Conservation (phyloP, 2,329 filamentous ascomycete genomes). For the Tolypocladium capitatum region DNA sequence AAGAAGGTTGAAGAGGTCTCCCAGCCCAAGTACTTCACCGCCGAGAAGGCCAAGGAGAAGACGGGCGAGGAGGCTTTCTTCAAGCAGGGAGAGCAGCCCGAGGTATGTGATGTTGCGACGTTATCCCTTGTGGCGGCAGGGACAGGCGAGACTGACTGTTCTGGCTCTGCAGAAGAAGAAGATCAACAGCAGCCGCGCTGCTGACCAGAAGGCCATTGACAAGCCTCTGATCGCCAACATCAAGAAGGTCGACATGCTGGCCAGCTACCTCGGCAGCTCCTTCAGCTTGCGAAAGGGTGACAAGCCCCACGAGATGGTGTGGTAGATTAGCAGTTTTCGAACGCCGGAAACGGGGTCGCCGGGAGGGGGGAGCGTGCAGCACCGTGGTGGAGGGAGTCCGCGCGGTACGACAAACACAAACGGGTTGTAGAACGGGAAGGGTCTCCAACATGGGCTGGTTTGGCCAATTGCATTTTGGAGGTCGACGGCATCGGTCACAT, state of each 20-base stretch:
- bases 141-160: constrained; percentile 10
- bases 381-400: constrained; percentile 2
- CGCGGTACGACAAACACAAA: constrained; percentile 5
- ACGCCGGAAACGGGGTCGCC: not conserved
- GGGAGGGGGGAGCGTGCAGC: constrained; percentile 1
- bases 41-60: constrained; percentile 92
- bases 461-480: constrained; percentile 54
- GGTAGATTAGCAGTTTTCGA: constrained; percentile 46
- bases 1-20: constrained; percentile 76
- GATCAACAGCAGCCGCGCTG: constrained; percentile 78
- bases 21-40: constrained; percentile 83
- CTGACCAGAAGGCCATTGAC: constrained; percentile 97
- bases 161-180: constrained; percentile 72
- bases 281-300: constrained; percentile 99
- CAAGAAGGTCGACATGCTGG: constrained; percentile 95
- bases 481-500: constrained; percentile 52
- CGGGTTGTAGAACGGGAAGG: constrained; percentile 32
- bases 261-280: constrained; percentile 84
- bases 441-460: constrained; percentile 40
- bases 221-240: constrained; percentile 89
- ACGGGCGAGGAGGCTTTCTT: constrained; percentile 97
- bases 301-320: constrained; percentile 99
- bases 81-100: constrained; percentile 95
- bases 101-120: constrained; percentile 47
- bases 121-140: not conserved